phyloP scores from a whole-genome alignment of 345 rosid genomes.

The Populus ilicifolia region DNA sequence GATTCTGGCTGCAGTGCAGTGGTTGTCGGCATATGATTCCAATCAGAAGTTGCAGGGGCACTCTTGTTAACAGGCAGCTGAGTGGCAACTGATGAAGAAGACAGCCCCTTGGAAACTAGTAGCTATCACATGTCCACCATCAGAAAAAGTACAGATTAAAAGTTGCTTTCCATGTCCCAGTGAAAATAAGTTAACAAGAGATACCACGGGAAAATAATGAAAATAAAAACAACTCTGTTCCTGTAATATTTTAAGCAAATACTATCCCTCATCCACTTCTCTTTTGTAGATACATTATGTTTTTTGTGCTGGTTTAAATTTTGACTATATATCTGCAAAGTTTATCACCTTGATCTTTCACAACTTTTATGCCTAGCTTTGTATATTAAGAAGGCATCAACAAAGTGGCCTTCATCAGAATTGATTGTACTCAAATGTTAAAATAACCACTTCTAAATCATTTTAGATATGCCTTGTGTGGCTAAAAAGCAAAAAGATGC shows the following conservation, averaged over 20 bases:
- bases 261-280: neutral
- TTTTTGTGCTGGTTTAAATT: neutral
- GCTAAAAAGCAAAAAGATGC: neutral
- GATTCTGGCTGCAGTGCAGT: conserved; percentile 52
- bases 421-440: neutral
- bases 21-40: conserved; percentile 46
- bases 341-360: neutral
- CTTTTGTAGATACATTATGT: neutral
- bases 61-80: conserved; percentile 47
- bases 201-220: neutral
- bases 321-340: neutral
- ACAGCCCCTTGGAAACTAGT: conserved; percentile 57
- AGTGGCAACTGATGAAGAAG: conserved; percentile 41
- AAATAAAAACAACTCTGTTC: neutral
- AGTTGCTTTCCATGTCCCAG: conserved; percentile 13
- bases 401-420: neutral
- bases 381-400: neutral
- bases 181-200: neutral
- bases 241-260: neutral
- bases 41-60: conserved; percentile 53
- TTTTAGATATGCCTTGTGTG: neutral
- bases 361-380: neutral
- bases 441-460: neutral
- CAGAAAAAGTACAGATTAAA: neutral
- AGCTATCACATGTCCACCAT: conserved; percentile 40